Evolutionary conservation across 257 asterid genomes (phyloP).

Genomic region (Handroanthus guayacan): DNA sequence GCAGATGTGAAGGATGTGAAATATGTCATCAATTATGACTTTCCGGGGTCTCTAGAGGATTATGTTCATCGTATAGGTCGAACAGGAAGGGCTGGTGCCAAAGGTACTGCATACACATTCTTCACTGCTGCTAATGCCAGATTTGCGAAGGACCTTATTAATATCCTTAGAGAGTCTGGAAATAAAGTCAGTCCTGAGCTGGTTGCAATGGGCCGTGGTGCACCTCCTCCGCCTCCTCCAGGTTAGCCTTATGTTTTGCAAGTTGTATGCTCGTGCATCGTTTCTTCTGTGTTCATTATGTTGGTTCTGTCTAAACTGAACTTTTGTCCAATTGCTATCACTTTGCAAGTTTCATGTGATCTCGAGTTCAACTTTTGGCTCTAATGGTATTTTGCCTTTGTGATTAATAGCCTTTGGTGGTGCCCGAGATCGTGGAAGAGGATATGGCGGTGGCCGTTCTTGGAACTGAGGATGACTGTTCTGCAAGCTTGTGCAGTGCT

Average conservation of each 20-base stretch:
- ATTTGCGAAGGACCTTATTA: constrained; percentile 88
- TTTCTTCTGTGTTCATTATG: constrained; percentile 31
- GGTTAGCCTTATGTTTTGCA: constrained; percentile 55
- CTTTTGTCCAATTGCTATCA: background rate
- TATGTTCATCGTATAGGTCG: constrained; percentile 98
- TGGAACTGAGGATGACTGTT: constrained; percentile 58
- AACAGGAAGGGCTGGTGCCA: constrained; percentile 99
- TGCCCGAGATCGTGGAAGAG: constrained; percentile 87
- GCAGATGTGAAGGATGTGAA: constrained; percentile 98
- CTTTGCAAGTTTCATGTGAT: background rate
- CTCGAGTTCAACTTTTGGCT: background rate
- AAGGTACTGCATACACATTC: constrained; percentile 94
- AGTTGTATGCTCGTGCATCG: background rate
- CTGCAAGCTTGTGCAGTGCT: constrained; percentile 15
- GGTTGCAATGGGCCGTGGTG: constrained; percentile 94
- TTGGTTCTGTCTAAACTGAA: background rate
- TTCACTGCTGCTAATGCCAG: constrained; percentile 98
- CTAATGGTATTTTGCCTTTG: constrained; percentile 1
- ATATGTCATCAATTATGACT: constrained; percentile 93
- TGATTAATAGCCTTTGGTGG: constrained; percentile 65
- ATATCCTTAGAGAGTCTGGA: constrained; percentile 89
- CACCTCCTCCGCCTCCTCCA: constrained; percentile 98
- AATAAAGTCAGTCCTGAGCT: constrained; percentile 92
- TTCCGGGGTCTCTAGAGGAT: constrained; percentile 98
- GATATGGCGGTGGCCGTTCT: constrained; percentile 74